phyloP scores from a whole-genome alignment of 768 basidiomycete genomes.

The Hirschioporus abietinus region DNA sequence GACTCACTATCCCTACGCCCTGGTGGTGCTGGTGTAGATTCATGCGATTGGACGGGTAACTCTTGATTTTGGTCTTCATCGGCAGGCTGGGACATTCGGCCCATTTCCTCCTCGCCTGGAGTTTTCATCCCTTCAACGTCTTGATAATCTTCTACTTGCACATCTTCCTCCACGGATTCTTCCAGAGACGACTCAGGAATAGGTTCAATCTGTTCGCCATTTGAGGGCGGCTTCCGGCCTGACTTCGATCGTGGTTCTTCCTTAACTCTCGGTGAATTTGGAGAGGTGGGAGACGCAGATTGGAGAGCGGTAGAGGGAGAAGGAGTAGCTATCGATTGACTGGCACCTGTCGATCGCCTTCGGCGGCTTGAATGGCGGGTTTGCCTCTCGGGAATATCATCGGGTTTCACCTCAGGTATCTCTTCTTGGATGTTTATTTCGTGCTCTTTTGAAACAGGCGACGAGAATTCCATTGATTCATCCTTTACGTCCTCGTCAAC shows the following conservation, averaged over 20 bases:
- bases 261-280: neutral
- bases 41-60: neutral
- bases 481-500: neutral
- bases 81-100: neutral
- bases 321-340: neutral
- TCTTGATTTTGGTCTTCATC: neutral
- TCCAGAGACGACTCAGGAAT: neutral
- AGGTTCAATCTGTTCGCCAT: neutral
- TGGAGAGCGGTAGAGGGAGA: neutral
- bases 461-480: neutral
- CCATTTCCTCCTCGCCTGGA: neutral
- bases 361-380: neutral
- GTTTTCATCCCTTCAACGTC: neutral
- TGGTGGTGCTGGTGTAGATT: neutral
- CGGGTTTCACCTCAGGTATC: neutral
- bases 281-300: neutral
- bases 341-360: neutral
- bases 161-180: conserved; percentile 8
- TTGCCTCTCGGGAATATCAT: neutral
- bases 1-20: neutral
- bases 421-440: neutral
- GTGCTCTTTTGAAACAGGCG: neutral
- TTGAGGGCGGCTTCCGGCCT: neutral
- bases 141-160: conserved; percentile 9
- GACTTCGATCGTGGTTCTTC: neutral